A percentile compares a stretch with the other conserved stretches of the same genome.
Conservation (phyloP, 257 asterid species). For the Plantago ovata region DNA sequence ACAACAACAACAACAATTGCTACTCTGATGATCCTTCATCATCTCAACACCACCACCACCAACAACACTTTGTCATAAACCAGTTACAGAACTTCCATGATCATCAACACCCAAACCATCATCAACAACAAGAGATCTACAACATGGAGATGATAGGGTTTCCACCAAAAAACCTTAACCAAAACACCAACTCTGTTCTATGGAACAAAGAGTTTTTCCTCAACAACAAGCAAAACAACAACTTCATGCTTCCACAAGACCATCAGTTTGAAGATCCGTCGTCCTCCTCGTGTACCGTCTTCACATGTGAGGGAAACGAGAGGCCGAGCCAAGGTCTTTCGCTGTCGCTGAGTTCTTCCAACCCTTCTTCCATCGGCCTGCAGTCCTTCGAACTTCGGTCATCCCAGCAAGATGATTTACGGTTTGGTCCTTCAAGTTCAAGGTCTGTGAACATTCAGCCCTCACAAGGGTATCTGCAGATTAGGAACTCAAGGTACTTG, state of each 20-base stretch:
- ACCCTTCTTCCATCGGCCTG: conserved; percentile 53
- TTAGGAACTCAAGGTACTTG: conserved; percentile 54
- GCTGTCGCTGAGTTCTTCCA: conserved; percentile 60
- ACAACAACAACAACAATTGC: conserved; percentile 47
- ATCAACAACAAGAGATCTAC: conserved; percentile 46
- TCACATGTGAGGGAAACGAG: conserved; percentile 67
- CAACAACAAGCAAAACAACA: conserved; percentile 23
- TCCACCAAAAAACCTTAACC: conserved; percentile 29
- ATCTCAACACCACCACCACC: conserved; percentile 29
- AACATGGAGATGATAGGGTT: conserved; percentile 74
- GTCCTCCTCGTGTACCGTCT: conserved; percentile 25
- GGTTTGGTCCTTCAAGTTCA: conserved; percentile 56
- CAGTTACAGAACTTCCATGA: conserved; percentile 28
- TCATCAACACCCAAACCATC: conserved; percentile 21
- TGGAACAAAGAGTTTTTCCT: conserved; percentile 43
- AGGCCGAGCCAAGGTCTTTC: conserved; percentile 90
- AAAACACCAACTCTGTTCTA: conserved; percentile 16
- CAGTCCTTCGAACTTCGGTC: conserved; percentile 62
- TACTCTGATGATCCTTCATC: conserved; percentile 32
- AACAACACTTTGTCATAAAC: conserved; percentile 28
- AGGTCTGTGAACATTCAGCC: conserved; percentile 35
- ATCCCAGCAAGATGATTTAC: conserved; percentile 24
- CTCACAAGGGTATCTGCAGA: conserved; percentile 21
- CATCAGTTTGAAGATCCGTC: conserved; percentile 24
- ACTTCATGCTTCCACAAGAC: background rate